Base-by-base conservation (phyloP, 345 rosid genomes). In the Psidium guajava region DNA sequence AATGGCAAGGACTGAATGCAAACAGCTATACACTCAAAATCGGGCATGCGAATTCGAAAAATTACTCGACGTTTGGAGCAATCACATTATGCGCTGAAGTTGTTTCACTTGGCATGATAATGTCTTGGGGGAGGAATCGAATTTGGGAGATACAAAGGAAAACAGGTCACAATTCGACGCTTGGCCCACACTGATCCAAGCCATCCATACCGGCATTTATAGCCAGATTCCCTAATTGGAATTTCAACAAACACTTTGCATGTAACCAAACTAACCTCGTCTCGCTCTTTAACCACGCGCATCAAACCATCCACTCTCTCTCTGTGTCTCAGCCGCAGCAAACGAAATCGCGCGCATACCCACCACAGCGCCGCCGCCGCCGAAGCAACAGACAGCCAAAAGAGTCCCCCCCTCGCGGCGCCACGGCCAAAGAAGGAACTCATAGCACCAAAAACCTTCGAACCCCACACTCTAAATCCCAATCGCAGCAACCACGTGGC, bases 281-380 rank as follows among this genome's bases (percentile, higher is more conserved):
- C 88, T 57, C 80, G 82, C 75, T 86, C 88, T 50, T 59, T 83
- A 59, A 86, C 54, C 55, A 32, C n/a, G 69, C 55, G 80, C 81
- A 42, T n/a, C 56, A 86, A 24, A 74, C 51, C 61, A 64, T 32
- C 82, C 51, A 25, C 74, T 6, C 52, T 50, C 61, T 28, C 56
- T 20, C 87, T 85, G 51, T 22, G 73, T 20, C 81, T 40, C 87
- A 61, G 74, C 80, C 85, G 49, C 61, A 73, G 50, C 32, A 83
- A n/a, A 50, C 82, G 81, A 40, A 85, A 21, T 28, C 83, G 47
- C 56, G 51, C 44, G 49, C 50, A 75, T 28, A 86, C 25, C 83
- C 84, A 24, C 85, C 86, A 83, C 64, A 83, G 25, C 83, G 18
- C 81, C 57, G 20, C 74, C 56, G 54, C 86, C 53, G 56, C 64